These are phyloP conservation scores for Lactifluus echinatus DNA, from an alignment of 768 basidiomycete genomes.

Conservation along the genomic window DNA sequence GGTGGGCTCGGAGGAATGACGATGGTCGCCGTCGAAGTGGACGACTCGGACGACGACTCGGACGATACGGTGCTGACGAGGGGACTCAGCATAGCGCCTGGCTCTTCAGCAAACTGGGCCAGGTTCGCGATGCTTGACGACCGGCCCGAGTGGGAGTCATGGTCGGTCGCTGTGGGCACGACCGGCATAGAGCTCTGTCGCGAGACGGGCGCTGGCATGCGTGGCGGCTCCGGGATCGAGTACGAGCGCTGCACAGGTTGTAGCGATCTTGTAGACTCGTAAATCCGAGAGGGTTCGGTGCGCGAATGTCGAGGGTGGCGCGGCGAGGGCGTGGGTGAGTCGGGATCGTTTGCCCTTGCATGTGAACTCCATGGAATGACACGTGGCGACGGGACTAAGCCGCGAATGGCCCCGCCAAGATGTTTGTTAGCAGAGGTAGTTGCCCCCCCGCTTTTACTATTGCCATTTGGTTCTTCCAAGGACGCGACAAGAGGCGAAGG, in stretches of 20 bases:
- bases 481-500: conserved; percentile 18
- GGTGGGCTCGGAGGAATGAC: conserved; percentile 27
- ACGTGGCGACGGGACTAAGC: conserved; percentile 9
- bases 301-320: conserved; percentile 1
- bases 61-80: conserved; percentile 19
- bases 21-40: conserved; percentile 20
- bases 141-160: not conserved
- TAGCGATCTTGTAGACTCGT: not conserved
- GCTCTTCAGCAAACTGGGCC: conserved; percentile 27
- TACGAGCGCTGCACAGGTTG: conserved; percentile 13
- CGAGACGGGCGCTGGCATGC: not conserved
- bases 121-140: conserved; percentile 18
- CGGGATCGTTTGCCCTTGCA: not conserved
- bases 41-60: conserved; percentile 10
- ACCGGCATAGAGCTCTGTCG: conserved; percentile 19
- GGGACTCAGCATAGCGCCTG: conserved; percentile 26
- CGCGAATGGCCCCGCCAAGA: not conserved
- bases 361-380: conserved; percentile 7
- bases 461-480: not conserved
- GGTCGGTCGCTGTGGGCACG: not conserved
- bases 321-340: conserved; percentile 13
- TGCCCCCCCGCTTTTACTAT: not conserved
- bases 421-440: conserved; percentile 9
- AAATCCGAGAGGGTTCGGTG: conserved; percentile 2
- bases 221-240: conserved; percentile 10